Evolutionary conservation across 2,329 filamentous ascomycete species (phyloP).

Genomic region (Annulohypoxylon truncatum): DNA sequence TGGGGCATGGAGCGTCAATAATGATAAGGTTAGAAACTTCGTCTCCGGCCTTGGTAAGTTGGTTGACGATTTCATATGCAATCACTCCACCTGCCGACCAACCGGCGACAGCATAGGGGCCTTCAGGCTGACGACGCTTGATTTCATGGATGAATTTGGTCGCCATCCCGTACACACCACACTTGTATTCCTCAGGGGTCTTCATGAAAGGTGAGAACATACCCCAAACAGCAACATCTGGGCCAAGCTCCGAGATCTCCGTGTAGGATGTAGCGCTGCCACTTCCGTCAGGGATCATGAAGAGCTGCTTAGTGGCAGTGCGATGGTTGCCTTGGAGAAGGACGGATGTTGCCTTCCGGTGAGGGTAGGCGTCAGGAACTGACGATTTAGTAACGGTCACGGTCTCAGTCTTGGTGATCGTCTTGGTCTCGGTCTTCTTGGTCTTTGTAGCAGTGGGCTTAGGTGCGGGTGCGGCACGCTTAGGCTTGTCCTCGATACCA

Average conservation of each 20-base stretch:
- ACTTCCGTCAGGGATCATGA: conserved; percentile 66
- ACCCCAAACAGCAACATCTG: conserved; percentile 64
- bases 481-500: conserved; percentile 60
- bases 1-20: conserved; percentile 74
- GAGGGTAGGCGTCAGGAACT: conserved; percentile 58
- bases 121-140: conserved; percentile 74
- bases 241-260: conserved; percentile 64
- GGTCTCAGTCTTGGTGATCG: conserved; percentile 48
- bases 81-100: conserved; percentile 84
- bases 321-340: conserved; percentile 63
- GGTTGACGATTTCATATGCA: conserved; percentile 73
- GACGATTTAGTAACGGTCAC: conserved; percentile 60
- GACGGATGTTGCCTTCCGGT: conserved; percentile 61
- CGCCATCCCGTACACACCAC: conserved; percentile 73
- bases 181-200: conserved; percentile 72
- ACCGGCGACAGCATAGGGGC: conserved; percentile 75
- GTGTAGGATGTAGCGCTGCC: conserved; percentile 76
- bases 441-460: conserved; percentile 49
- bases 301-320: conserved; percentile 61
- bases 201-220: conserved; percentile 80
- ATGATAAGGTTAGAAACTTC: conserved; percentile 70
- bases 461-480: conserved; percentile 48
- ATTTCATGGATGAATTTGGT: conserved; percentile 76
- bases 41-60: conserved; percentile 68
- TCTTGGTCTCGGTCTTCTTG: conserved; percentile 46